Conservation (phyloP, 345 rosid genomes). For the Acer campestre region DNA sequence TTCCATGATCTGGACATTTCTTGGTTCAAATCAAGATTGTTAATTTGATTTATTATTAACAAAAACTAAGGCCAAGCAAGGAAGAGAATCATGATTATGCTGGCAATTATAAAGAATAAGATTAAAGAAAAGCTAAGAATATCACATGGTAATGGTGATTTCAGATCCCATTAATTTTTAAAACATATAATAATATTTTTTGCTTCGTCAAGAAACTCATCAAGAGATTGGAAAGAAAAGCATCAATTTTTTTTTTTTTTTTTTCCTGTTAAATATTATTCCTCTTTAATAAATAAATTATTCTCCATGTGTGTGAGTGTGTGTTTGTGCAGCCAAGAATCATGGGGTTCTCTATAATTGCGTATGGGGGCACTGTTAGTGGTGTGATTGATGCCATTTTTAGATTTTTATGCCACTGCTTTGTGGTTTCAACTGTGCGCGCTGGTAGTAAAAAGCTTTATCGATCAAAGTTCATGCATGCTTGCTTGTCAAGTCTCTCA, state of each 20-base stretch:
- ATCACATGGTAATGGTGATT: slow-evolving; percentile 32
- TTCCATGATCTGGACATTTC: slow-evolving; percentile 34
- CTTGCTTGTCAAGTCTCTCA: slow-evolving; percentile 28
- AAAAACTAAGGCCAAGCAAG: slow-evolving; percentile 17
- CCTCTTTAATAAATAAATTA: slow-evolving; percentile 14
- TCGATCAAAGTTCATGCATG: slow-evolving; percentile 12
- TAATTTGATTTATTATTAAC: slow-evolving; percentile 17
- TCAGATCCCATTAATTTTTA: slow-evolving; percentile 10
- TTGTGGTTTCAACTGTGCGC: slow-evolving; percentile 28
- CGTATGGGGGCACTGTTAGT: slow-evolving; percentile 24
- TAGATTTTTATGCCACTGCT: slow-evolving; percentile 26
- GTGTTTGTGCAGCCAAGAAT: slow-evolving; percentile 44
- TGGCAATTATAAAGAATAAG: slow-evolving; percentile 14
- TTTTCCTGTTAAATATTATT: slow-evolving; percentile 31
- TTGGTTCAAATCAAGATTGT: slow-evolving; percentile 22
- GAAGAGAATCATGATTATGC: slow-evolving; percentile 34
- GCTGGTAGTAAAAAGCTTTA: slow-evolving; percentile 16
- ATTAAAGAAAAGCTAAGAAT: slow-evolving; percentile 16
- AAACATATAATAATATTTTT: background rate
- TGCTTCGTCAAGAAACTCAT: slow-evolving; percentile 18
- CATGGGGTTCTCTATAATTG: slow-evolving; percentile 46
- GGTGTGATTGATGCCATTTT: slow-evolving; percentile 42
- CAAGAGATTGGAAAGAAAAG: slow-evolving; percentile 27
- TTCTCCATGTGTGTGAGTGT: slow-evolving; percentile 34
- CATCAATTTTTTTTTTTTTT: slow-evolving; percentile 26